These are phyloP conservation scores for Cytospora piceicola DNA, from an alignment of 2,329 filamentous ascomycete genomes.

Conservation along the genomic window DNA sequence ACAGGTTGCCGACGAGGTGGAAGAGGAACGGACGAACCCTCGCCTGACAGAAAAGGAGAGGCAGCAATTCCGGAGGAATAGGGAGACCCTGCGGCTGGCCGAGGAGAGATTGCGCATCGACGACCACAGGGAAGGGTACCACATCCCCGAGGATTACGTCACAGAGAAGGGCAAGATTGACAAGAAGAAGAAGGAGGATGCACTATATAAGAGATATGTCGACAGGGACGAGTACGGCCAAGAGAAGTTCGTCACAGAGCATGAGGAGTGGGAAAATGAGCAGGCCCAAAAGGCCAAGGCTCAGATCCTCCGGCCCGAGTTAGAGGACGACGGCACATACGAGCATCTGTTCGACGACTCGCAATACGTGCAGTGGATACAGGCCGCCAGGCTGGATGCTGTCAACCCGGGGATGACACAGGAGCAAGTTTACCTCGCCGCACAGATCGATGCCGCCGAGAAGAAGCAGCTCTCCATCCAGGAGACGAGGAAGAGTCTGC, in stretches of 20 bases:
- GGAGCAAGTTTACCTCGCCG: slow-evolving; percentile 77
- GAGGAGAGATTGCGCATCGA: slow-evolving; percentile 87
- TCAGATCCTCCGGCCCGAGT: slow-evolving; percentile 76
- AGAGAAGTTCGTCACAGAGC: slow-evolving; percentile 88
- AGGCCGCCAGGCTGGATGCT: slow-evolving; percentile 63
- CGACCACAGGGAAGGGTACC: slow-evolving; percentile 89
- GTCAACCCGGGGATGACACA: slow-evolving; percentile 73
- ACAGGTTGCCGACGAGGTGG: slow-evolving; percentile 87
- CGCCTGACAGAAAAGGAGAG: slow-evolving; percentile 78
- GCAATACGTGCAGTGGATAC: slow-evolving; percentile 78
- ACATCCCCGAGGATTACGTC: slow-evolving; percentile 92
- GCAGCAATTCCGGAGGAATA: slow-evolving; percentile 85
- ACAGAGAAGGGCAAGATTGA: slow-evolving; percentile 92
- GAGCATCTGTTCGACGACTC: slow-evolving; percentile 91
- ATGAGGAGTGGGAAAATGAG: slow-evolving; percentile 94
- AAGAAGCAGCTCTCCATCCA: slow-evolving; percentile 87
- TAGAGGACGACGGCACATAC: slow-evolving; percentile 80
- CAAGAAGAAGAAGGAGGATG: slow-evolving; percentile 83
- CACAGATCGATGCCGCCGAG: slow-evolving; percentile 86
- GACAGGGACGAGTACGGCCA: slow-evolving; percentile 86
- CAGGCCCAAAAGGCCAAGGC: slow-evolving; percentile 86
- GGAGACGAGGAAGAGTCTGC: slow-evolving; percentile 86
- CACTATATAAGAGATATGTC: slow-evolving; percentile 87
- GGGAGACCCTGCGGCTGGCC: slow-evolving; percentile 78
- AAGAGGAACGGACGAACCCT: slow-evolving; percentile 77